Evolutionary conservation across 352 stramenopile genomes (phyloP), one percentile per base, ranked within the genome.

Genomic region (Blastocystis sp.): DNA sequence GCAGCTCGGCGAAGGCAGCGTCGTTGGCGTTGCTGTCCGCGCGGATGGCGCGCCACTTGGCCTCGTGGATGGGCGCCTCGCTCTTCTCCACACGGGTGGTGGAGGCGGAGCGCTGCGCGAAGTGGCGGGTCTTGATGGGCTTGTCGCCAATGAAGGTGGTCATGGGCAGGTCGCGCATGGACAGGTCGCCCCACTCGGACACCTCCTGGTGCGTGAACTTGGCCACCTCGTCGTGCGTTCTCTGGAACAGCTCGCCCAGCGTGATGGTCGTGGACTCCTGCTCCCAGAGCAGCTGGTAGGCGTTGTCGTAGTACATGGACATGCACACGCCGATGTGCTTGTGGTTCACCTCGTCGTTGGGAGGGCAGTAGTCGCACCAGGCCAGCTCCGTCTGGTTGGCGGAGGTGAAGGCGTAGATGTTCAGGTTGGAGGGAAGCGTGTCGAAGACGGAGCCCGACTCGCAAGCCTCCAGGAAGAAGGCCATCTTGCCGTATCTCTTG

Each of bases 391-490:
- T 90, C 1, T 90, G 91, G 74, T 95, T 94, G 9, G 93, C 93
- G 52, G 93, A 93, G 10, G 93, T 95, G 53, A 93, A 95, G 65
- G 93, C 93, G 71, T 94, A 96, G 17, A 93, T 91, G 59, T 95
- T 95, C 76, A 94, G 93, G 76, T 93, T 90, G 23, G 90, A 91
- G 76, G 94, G 89, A 23, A 94, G 92, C 84, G 90, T 91, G 41
- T 91, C 92, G 88, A 95, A 96, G 93, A 96, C 95, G 48, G 92
- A 95, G 0, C 94, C 94, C 0, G 92, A 95, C 86, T 96, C 92
- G 76, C 94, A 96, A 1, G 94, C 93, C 92, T 96, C 93, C 86
- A 93, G 45, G 48, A 69, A 88, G 67, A 69, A 88, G 52, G 66
- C 78, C 21, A 79, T 2, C 62, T 70, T 88, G 76, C 94, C 94